These are phyloP conservation scores for Skeletonema tropicum DNA, from an alignment of 108 stramenopile genomes.

Conservation along the genomic window DNA sequence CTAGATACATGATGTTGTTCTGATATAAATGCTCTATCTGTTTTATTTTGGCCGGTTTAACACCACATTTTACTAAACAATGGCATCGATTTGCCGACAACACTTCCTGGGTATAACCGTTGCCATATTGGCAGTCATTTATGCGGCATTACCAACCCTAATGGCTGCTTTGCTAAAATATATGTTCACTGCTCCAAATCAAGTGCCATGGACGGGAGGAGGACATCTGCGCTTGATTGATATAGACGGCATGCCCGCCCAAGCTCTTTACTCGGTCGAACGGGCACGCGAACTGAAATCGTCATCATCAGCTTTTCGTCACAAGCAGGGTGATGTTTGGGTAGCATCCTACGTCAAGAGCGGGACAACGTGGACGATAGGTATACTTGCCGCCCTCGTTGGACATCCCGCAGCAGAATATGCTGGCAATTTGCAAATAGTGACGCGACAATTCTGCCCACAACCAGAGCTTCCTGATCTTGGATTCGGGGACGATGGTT, in stretches of 20 bases:
- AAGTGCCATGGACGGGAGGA: background rate
- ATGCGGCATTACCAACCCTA: background rate
- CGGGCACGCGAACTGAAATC: background rate
- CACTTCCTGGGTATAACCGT: background rate
- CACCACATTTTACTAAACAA: too few relatives aligned
- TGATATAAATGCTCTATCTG: too few relatives aligned
- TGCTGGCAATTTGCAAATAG: background rate
- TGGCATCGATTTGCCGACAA: background rate
- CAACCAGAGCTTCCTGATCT: background rate
- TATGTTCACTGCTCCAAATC: constrained; percentile 1
- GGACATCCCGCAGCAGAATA: background rate
- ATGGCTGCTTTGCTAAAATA: background rate
- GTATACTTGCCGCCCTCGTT: background rate
- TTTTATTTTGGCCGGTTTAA: too few relatives aligned
- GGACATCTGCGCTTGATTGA: background rate
- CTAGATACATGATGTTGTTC: too few relatives aligned
- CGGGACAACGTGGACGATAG: background rate
- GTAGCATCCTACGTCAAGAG: background rate
- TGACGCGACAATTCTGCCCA: background rate
- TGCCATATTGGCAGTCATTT: background rate
- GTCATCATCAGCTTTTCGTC: background rate
- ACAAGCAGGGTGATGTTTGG: background rate
- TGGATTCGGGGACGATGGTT: background rate
- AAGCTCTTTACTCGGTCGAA: background rate
- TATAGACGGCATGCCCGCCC: constrained; percentile 1